Evolutionary conservation across 202 grass and related monocot species (phyloP).

Genomic region (Eragrostis tef): DNA sequence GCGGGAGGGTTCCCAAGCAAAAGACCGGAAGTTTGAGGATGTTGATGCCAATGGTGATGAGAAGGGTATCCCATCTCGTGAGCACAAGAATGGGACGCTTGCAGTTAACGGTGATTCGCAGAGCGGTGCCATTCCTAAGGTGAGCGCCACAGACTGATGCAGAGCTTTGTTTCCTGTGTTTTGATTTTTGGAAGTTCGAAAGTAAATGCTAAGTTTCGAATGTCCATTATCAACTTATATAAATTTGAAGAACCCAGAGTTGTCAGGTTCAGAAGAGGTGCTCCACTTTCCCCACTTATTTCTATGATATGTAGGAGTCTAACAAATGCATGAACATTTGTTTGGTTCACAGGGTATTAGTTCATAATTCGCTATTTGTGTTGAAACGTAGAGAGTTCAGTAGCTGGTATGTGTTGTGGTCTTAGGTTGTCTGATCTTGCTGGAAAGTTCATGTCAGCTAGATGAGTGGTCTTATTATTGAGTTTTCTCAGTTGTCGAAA

Average conservation of each 20-base stretch:
- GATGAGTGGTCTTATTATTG: too few species aligned
- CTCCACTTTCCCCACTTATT: background rate
- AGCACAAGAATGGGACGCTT: constrained; percentile 20
- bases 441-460: too few species aligned
- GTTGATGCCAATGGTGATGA: constrained; percentile 43
- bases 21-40: constrained; percentile 73
- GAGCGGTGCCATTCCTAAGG: constrained; percentile 22
- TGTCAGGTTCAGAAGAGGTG: background rate
- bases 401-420: too few species aligned
- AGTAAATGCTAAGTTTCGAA: background rate
- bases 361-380: background rate
- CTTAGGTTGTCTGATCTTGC: too few species aligned
- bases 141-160: constrained; percentile 32
- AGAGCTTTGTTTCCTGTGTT: background rate
- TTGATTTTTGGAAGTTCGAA: constrained; percentile 1
- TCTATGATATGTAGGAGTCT: background rate
- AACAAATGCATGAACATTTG: background rate
- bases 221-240: background rate
- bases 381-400: background rate
- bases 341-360: background rate
- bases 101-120: constrained; percentile 38
- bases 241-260: background rate
- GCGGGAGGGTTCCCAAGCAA: constrained; percentile 65
- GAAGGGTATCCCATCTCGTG: constrained; percentile 31
- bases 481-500: too few species aligned